These are phyloP conservation scores for Fusarium chuoi DNA, from an alignment of 2,329 filamentous ascomycete species.

Conservation along the genomic window DNA sequence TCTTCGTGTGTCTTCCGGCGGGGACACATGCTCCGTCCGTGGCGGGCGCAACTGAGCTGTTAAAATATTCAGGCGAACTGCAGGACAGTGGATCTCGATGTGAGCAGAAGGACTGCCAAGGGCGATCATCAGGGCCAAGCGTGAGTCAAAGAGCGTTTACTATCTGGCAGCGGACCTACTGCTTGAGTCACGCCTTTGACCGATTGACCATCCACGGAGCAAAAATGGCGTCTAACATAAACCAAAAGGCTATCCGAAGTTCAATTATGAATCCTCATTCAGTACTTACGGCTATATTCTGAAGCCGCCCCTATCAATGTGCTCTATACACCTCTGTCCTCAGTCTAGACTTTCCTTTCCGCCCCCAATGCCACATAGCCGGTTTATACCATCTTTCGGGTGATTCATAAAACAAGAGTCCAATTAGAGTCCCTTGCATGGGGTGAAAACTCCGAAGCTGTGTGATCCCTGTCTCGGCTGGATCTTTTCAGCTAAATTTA, in stretches of 20 bases:
- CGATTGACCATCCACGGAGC: not conserved
- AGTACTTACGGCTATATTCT: not conserved
- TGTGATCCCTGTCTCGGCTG: not conserved
- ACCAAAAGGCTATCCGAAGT: no score
- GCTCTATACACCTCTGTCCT: not conserved
- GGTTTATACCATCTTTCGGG: not conserved
- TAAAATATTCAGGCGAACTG: not conserved
- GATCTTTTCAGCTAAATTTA: not conserved
- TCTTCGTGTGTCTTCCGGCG: not conserved
- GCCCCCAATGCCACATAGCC: not conserved
- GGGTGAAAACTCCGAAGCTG: accelerated
- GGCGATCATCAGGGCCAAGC: not conserved
- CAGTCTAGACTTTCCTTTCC: not conserved
- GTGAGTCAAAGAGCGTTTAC: not conserved
- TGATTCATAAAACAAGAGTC: not conserved
- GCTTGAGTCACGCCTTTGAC: not conserved
- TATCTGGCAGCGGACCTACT: not conserved
- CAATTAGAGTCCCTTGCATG: accelerated
- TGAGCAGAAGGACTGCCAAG: not conserved
- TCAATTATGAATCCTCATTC: not conserved
- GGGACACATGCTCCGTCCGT: not conserved
- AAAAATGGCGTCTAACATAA: no score
- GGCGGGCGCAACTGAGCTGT: not conserved
- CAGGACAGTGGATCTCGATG: not conserved
- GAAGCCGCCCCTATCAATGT: not conserved